Evolutionary conservation across 495 filamentous ascomycete genomes (phyloP).

Genomic region (Durotheca rogersii): DNA sequence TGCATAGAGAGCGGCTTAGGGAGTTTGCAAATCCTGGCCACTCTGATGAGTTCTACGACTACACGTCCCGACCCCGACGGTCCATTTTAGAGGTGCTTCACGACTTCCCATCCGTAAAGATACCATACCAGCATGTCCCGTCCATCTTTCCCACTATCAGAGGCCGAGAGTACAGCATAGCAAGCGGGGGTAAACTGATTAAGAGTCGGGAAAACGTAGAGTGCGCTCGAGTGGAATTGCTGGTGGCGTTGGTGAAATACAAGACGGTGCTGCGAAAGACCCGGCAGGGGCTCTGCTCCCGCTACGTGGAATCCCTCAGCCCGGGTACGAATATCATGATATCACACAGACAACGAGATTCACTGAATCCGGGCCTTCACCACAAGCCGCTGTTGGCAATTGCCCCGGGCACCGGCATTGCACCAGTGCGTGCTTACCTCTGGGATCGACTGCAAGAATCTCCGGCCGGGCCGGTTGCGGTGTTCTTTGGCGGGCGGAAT

Average conservation of each 20-base stretch:
- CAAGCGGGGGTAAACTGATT: conserved; percentile 59
- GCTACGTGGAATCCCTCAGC: conserved; percentile 69
- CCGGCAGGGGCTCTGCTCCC: conserved; percentile 85
- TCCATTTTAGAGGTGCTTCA: conserved; percentile 88
- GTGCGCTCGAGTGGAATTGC: conserved; percentile 63
- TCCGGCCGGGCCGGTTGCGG: conserved; percentile 36
- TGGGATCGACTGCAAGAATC: conserved; percentile 57
- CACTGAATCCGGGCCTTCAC: conserved; percentile 1
- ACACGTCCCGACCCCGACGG: conserved; percentile 86
- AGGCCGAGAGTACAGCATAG: conserved; percentile 84
- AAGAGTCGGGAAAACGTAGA: not conserved
- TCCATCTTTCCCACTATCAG: conserved; percentile 74
- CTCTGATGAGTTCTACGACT: conserved; percentile 91
- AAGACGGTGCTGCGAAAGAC: conserved; percentile 82
- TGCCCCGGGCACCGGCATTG: conserved; percentile 87
- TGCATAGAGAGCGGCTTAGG: conserved; percentile 75
- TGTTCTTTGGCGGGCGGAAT: conserved; percentile 85
- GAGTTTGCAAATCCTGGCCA: conserved; percentile 78
- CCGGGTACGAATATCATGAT: conserved; percentile 60
- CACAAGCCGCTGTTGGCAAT: conserved; percentile 70
- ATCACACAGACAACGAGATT: conserved; percentile 41
- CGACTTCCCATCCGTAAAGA: conserved; percentile 81
- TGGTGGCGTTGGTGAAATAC: conserved; percentile 92
- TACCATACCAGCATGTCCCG: conserved; percentile 71
- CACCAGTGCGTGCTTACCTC: conserved; percentile 79